Evolutionary conservation across 2,329 filamentous ascomycete species (phyloP).

Genomic region (Atkinsonella texensis): DNA sequence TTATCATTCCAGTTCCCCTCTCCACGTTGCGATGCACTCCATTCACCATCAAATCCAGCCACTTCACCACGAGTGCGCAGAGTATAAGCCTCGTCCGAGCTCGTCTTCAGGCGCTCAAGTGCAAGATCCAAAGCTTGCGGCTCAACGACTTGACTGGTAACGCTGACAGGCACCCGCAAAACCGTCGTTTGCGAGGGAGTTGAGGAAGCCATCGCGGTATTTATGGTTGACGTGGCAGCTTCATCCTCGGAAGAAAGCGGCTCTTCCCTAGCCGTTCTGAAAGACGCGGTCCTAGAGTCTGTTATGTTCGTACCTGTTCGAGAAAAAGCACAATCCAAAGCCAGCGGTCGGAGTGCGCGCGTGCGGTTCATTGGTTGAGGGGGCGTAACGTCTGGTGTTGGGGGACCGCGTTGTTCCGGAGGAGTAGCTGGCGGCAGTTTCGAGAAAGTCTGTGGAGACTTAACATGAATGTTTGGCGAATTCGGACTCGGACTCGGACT

Average conservation of each 20-base stretch:
- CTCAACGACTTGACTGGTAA: slow-evolving; percentile 10
- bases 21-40: slow-evolving; percentile 35
- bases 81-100: slow-evolving; percentile 26
- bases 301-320: slow-evolving; percentile 43
- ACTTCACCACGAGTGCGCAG: slow-evolving; percentile 36
- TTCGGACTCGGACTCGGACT: slow-evolving; percentile 28
- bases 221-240: slow-evolving; percentile 29
- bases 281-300: slow-evolving; percentile 57
- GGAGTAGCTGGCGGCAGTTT: slow-evolving; percentile 43
- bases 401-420: slow-evolving; percentile 53
- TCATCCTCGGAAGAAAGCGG: slow-evolving; percentile 51
- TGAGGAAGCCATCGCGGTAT: slow-evolving; percentile 26
- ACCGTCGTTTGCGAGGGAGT: slow-evolving; percentile 33
- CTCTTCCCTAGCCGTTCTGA: slow-evolving; percentile 58
- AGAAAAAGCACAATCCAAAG: slow-evolving; percentile 36
- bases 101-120: slow-evolving; percentile 28
- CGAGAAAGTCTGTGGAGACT: slow-evolving; percentile 26
- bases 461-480: slow-evolving; percentile 22
- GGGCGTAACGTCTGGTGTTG: slow-evolving; percentile 65
- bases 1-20: slow-evolving; percentile 45
- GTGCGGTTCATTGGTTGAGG: slow-evolving; percentile 39
- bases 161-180: slow-evolving; percentile 22
- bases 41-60: slow-evolving; percentile 46
- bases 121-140: slow-evolving; percentile 30
- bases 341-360: slow-evolving; percentile 32